Percentiles rank a stretch among this genome's conserved stretches.
Evolutionary conservation across 2,329 filamentous ascomycete genomes (phyloP).

Genomic region (Exserohilum turcica): DNA sequence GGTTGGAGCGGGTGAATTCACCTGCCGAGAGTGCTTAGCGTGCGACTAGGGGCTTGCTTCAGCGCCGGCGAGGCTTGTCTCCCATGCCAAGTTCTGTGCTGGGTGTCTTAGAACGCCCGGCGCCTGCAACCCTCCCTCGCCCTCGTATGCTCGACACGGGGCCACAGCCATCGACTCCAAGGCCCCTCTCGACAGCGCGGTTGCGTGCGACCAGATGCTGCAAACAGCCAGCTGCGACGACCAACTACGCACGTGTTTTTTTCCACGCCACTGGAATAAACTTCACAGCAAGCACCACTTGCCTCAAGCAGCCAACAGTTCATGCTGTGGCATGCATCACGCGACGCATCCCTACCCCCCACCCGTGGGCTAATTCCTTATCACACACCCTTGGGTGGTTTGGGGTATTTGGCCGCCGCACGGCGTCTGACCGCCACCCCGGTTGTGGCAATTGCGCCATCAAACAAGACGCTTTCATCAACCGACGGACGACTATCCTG

Average conservation of each 20-base stretch:
- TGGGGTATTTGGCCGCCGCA: slow-evolving; percentile 24
- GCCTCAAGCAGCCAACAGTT: slow-evolving; percentile 25
- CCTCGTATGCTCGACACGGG: slow-evolving; percentile 14
- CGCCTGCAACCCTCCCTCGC: slow-evolving; percentile 6
- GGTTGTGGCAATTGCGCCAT: slow-evolving; percentile 19
- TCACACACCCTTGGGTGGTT: slow-evolving; percentile 23
- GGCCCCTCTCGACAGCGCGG: background rate
- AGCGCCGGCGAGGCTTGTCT: slow-evolving; percentile 19
- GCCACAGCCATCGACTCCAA: background rate
- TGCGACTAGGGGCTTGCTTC: slow-evolving; percentile 6
- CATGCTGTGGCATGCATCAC: slow-evolving; percentile 15
- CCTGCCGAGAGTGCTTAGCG: slow-evolving; percentile 17
- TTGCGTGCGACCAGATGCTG: background rate
- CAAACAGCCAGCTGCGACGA: background rate
- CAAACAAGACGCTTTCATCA: slow-evolving; percentile 24
- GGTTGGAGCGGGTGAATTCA: slow-evolving; percentile 2
- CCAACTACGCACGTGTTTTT: background rate
- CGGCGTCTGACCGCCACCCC: slow-evolving; percentile 18
- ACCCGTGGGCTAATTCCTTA: slow-evolving; percentile 27
- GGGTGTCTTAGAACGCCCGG: slow-evolving; percentile 9
- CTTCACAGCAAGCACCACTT: slow-evolving; percentile 16
- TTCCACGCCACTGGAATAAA: background rate
- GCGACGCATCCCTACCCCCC: slow-evolving; percentile 15
- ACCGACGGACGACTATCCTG: slow-evolving; percentile 18
- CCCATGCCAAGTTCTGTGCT: slow-evolving; percentile 21